Percentiles rank a stretch among this genome's conserved stretches.
phyloP scores from a whole-genome alignment of 306 rosid genomes.

The Lupinus albus region DNA sequence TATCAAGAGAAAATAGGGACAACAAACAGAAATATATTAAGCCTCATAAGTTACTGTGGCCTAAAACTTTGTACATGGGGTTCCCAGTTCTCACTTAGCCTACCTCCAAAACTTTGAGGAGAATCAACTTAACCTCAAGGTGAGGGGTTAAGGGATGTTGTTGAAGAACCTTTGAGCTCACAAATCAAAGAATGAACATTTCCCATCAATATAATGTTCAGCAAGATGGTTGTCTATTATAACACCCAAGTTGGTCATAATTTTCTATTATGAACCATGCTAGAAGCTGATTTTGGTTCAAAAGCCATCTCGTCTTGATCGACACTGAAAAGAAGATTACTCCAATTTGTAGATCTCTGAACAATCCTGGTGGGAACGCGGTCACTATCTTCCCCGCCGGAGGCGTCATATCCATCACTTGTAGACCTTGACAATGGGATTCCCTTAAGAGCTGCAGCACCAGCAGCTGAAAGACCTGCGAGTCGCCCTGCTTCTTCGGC shows the following conservation, averaged over 20 bases:
- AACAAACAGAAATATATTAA: conserved; percentile 26
- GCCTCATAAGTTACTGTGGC: conserved; percentile 38
- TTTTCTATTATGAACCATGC: conserved; percentile 57
- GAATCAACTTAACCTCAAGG: conserved; percentile 43
- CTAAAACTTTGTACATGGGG: conserved; percentile 56
- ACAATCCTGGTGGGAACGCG: conserved; percentile 76
- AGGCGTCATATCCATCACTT: conserved; percentile 97
- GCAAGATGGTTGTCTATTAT: conserved; percentile 40
- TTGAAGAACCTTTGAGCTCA: conserved; percentile 52
- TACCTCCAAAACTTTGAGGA: conserved; percentile 41
- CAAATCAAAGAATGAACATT: conserved; percentile 77
- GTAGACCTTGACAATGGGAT: conserved; percentile 84
- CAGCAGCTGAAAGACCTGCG: conserved; percentile 53
- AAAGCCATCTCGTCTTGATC: conserved; percentile 69
- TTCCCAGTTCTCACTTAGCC: conserved; percentile 39
- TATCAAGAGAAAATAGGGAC: conserved; percentile 24
- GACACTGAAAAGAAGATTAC: conserved; percentile 65
- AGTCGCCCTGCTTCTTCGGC: conserved; percentile 75
- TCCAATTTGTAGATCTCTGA: conserved; percentile 81
- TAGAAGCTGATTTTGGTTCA: conserved; percentile 61
- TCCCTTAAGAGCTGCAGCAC: conserved; percentile 52
- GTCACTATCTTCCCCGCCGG: conserved; percentile 98
- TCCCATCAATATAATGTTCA: conserved; percentile 49
- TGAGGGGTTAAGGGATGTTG: conserved; percentile 44
- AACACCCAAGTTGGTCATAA: conserved; percentile 56